These are phyloP conservation scores for Nepenthes alata DNA, from an alignment of 179 eudicot species.

Conservation along the genomic window DNA sequence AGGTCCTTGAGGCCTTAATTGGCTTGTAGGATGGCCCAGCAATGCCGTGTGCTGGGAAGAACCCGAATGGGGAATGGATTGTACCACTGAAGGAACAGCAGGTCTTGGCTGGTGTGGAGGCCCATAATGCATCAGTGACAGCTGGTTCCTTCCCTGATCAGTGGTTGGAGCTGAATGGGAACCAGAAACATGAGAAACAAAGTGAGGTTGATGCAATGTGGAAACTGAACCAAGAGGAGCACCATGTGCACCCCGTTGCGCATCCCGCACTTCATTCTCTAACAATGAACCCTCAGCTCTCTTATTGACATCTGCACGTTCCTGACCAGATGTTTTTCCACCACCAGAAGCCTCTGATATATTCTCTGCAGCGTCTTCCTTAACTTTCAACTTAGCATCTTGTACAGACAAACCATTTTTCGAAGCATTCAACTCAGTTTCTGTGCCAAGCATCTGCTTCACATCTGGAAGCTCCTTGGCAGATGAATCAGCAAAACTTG, in stretches of 20 bases:
- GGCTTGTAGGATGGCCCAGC: conserved; percentile 30
- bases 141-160: conserved; percentile 22
- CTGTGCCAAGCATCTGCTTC: conserved; percentile 18
- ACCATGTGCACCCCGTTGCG: conserved; percentile 15
- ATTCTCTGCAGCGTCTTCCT: conserved; percentile 24
- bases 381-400: conserved; percentile 19
- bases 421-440: conserved; percentile 17
- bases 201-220: conserved; percentile 16
- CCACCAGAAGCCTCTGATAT: conserved; percentile 21
- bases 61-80: conserved; percentile 18
- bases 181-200: conserved; percentile 20
- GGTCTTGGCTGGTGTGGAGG: conserved; percentile 31
- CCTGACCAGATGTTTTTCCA: conserved; percentile 14
- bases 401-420: conserved; percentile 23
- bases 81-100: conserved; percentile 18
- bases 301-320: conserved; percentile 12
- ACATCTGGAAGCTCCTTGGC: conserved; percentile 14
- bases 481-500: conserved; percentile 10
- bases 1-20: conserved; percentile 54
- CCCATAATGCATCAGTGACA: conserved; percentile 25
- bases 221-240: conserved; percentile 15
- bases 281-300: conserved; percentile 15
- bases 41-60: conserved; percentile 23
- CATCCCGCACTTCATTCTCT: conserved; percentile 7
- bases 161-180: conserved; percentile 15